Percentiles rank a stretch among this genome's conserved stretches.
Conservation (phyloP, 495 filamentous ascomycete species). For the Rhypophila decipiens region DNA sequence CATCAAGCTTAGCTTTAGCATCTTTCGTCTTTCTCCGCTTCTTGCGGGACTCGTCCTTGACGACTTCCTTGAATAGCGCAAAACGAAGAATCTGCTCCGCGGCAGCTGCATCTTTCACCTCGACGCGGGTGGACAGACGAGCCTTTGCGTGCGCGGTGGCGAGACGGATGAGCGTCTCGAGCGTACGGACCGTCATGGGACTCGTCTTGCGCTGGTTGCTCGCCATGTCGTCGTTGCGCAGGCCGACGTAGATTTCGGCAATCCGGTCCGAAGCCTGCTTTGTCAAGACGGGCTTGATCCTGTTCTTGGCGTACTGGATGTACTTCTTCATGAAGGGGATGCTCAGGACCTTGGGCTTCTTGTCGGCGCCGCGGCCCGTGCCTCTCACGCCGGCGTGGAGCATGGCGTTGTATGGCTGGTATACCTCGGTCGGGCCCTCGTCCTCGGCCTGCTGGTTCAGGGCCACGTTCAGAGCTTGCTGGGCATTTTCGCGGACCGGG, state of each 20-base stretch:
- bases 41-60: constrained; percentile 81
- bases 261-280: constrained; percentile 92
- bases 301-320: constrained; percentile 93
- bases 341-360: constrained; percentile 84
- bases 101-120: constrained; percentile 80
- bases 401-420: constrained; percentile 95
- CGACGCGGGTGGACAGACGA: constrained; percentile 84
- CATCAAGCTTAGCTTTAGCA: constrained; percentile 30
- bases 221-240: constrained; percentile 93
- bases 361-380: constrained; percentile 61
- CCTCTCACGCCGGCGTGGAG: constrained; percentile 86
- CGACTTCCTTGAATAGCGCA: constrained; percentile 95
- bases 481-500: constrained; percentile 81
- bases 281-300: constrained; percentile 86
- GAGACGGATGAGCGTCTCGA: constrained; percentile 95
- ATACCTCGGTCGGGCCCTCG: constrained; percentile 73
- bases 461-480: constrained; percentile 84
- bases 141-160: constrained; percentile 95
- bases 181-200: constrained; percentile 93
- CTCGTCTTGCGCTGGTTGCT: constrained; percentile 89
- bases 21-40: constrained; percentile 52
- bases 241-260: constrained; percentile 82
- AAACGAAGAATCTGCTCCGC: constrained; percentile 90
- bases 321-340: constrained; percentile 99
- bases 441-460: constrained; percentile 69